These are phyloP conservation scores for Fusarium sarcochroum DNA, from an alignment of 2,329 filamentous ascomycete species.

Conservation along the genomic window DNA sequence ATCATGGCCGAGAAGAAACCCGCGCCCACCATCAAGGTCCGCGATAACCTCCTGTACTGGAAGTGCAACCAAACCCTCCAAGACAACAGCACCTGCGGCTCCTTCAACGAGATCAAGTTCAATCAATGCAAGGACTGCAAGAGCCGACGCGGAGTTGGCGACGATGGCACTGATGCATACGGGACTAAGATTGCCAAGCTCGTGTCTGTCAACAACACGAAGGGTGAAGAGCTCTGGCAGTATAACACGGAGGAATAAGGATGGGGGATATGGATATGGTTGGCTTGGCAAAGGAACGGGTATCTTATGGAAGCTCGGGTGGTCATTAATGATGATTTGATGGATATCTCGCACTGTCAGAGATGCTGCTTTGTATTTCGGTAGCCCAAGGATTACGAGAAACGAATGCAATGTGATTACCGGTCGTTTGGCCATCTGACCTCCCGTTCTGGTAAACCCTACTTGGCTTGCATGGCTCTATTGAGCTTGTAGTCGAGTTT, in stretches of 20 bases:
- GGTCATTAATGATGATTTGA: background rate
- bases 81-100: slow-evolving; percentile 23
- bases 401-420: background rate
- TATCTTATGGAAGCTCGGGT: background rate
- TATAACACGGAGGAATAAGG: slow-evolving; percentile 10
- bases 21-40: slow-evolving; percentile 22
- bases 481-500: no score
- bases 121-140: slow-evolving; percentile 35
- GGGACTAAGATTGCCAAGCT: slow-evolving; percentile 34
- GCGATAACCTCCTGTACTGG: slow-evolving; percentile 31
- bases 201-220: slow-evolving; percentile 22
- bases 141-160: slow-evolving; percentile 25
- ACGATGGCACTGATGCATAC: slow-evolving; percentile 30
- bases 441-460: no score
- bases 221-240: slow-evolving; percentile 26
- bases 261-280: background rate
- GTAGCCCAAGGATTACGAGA: background rate
- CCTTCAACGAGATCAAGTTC: slow-evolving; percentile 21
- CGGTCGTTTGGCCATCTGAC: no score
- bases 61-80: slow-evolving; percentile 31
- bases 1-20: slow-evolving; percentile 17
- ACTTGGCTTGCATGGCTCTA: no score
- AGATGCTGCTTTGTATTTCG: background rate
- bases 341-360: background rate
- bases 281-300: background rate